These are phyloP conservation scores for Protomyces gravidus DNA, from an alignment of 1,139 yeast genomes.

Conservation along the genomic window DNA sequence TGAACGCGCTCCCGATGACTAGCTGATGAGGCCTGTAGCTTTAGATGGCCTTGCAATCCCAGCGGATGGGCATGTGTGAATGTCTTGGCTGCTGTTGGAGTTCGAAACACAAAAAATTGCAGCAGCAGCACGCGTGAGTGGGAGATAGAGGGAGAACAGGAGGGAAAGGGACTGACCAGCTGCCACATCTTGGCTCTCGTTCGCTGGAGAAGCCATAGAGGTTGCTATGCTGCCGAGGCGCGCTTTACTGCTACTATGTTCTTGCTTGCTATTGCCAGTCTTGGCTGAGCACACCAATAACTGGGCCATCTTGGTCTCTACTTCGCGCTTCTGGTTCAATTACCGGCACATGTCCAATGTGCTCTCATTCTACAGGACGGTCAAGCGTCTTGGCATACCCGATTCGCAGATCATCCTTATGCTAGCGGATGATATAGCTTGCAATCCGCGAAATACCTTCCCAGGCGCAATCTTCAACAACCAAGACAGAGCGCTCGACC, in stretches of 20 bases:
- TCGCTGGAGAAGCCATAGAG: too few relatives aligned
- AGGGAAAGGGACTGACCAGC: too few relatives aligned
- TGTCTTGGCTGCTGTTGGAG: background rate
- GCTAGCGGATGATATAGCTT: constrained; percentile 95
- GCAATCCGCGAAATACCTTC: constrained; percentile 91
- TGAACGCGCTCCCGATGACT: background rate
- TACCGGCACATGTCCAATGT: constrained; percentile 97
- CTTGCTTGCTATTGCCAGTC: background rate
- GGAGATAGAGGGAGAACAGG: too few relatives aligned
- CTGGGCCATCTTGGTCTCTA: constrained; percentile 94
- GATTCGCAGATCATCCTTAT: constrained; percentile 94
- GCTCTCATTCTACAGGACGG: constrained; percentile 88
- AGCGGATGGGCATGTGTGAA: background rate
- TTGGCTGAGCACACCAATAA: constrained; percentile 52
- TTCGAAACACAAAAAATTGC: too few relatives aligned
- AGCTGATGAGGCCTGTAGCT: background rate
- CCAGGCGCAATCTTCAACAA: constrained; percentile 96
- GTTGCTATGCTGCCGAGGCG: background rate
- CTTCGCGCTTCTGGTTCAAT: constrained; percentile 97
- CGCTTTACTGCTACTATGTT: background rate
- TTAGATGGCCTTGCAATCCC: background rate
- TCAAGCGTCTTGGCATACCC: constrained; percentile 90
- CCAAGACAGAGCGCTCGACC: constrained; percentile 86
- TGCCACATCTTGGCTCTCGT: too few relatives aligned
- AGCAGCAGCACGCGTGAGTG: too few relatives aligned